A percentile compares a stretch with the other conserved stretches of the same genome.
Evolutionary conservation across 202 grass and related monocot species (phyloP).

Genomic region (Carex arenaria): DNA sequence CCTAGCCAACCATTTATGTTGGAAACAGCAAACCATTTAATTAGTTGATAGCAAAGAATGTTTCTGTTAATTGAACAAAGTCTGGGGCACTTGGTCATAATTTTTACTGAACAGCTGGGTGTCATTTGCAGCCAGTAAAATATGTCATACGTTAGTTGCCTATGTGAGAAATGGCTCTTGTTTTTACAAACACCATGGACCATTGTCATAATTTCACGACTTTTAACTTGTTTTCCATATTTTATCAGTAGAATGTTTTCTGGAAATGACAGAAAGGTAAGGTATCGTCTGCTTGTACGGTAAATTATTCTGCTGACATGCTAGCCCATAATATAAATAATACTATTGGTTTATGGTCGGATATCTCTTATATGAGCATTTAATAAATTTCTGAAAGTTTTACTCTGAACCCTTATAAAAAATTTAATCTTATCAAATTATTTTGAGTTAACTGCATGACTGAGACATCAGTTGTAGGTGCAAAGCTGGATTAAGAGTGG

Average conservation of each 20-base stretch:
- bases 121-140: background rate
- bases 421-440: background rate
- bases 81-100: background rate
- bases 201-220: background rate
- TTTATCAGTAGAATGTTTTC: background rate
- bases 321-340: background rate
- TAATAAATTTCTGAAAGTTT: background rate
- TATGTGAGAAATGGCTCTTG: background rate
- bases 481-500: constrained; percentile 97
- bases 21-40: background rate
- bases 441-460: constrained; percentile 37
- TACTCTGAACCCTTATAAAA: background rate
- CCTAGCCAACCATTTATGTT: background rate
- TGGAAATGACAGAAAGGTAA: background rate
- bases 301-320: background rate
- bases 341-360: background rate
- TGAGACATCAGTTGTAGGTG: constrained; percentile 65
- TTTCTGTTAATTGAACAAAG: background rate
- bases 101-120: background rate
- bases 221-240: background rate
- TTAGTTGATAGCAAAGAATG: background rate
- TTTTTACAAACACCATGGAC: background rate
- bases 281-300: background rate
- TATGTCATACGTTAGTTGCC: background rate
- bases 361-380: background rate